Evolutionary conservation across 2,329 filamentous ascomycete genomes (phyloP).

Genomic region (Simplicillium sp.): DNA sequence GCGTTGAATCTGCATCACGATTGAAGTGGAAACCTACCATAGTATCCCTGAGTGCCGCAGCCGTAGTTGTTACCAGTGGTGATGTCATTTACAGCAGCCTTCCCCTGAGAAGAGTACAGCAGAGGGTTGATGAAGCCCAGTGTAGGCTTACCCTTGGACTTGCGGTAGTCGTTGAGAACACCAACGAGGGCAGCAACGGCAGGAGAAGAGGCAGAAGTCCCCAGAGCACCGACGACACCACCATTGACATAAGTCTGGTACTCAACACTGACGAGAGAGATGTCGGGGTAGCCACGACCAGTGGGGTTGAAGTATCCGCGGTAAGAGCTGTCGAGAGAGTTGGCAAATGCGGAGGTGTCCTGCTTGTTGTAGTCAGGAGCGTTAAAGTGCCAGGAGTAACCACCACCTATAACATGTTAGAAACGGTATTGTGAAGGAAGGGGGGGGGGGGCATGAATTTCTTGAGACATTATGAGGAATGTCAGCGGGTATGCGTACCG

Average conservation of each 20-base stretch:
- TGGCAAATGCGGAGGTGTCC: neutral
- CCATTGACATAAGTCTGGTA: neutral
- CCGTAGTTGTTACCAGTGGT: neutral
- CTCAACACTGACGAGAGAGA: neutral
- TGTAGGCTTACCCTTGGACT: neutral
- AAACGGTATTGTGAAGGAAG: too few species aligned
- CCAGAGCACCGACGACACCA: neutral
- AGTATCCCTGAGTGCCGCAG: constrained; percentile 2
- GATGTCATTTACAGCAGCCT: constrained; percentile 2
- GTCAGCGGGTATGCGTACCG: too few species aligned
- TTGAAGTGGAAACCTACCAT: neutral
- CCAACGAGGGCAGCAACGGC: neutral
- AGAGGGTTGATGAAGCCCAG: neutral
- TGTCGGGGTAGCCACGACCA: neutral
- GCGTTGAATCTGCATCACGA: too few species aligned
- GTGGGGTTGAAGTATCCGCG: neutral
- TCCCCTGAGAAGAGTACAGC: neutral
- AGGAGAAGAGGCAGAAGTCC: neutral
- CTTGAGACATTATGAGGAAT: too few species aligned
- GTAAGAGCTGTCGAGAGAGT: neutral
- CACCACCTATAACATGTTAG: too few species aligned
- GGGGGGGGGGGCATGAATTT: too few species aligned
- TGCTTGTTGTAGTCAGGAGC: neutral
- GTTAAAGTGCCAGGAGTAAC: neutral
- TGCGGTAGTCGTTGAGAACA: neutral